These are phyloP conservation scores for Xylaria bambusicola DNA, from an alignment of 495 filamentous ascomycete genomes.

Conservation along the genomic window DNA sequence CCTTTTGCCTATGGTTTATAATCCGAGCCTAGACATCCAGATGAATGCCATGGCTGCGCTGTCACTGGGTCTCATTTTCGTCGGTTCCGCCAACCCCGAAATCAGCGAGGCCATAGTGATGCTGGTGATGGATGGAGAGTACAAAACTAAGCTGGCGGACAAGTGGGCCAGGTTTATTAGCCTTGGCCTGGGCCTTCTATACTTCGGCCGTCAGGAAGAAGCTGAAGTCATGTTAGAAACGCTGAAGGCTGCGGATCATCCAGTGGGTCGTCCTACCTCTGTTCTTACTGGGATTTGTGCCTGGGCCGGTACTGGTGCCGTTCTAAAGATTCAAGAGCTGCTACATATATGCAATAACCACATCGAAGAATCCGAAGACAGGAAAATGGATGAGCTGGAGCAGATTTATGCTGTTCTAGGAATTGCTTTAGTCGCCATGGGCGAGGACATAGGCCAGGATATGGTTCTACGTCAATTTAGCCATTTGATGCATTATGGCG, in stretches of 20 bases:
- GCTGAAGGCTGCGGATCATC: constrained; percentile 91
- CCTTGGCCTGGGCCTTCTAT: constrained; percentile 89
- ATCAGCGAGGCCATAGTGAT: constrained; percentile 86
- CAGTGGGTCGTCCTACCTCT: constrained; percentile 86
- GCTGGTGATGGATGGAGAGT: constrained; percentile 88
- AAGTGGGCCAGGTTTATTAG: constrained; percentile 98
- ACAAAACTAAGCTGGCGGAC: constrained; percentile 83
- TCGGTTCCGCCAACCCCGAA: constrained; percentile 86
- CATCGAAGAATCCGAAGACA: constrained; percentile 85
- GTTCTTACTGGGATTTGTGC: constrained; percentile 94
- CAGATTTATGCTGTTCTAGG: constrained; percentile 96
- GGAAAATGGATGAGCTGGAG: constrained; percentile 89
- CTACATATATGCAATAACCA: constrained; percentile 97
- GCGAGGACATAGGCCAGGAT: constrained; percentile 96
- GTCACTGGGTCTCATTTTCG: constrained; percentile 85
- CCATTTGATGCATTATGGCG: constrained; percentile 99
- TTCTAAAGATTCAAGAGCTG: constrained; percentile 93
- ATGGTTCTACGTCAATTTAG: constrained; percentile 98
- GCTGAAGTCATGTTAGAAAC: constrained; percentile 95
- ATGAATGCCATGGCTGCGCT: constrained; percentile 95
- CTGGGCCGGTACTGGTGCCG: constrained; percentile 95
- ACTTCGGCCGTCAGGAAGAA: constrained; percentile 95
- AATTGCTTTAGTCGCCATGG: constrained; percentile 93
- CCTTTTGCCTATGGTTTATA: constrained; percentile 82
- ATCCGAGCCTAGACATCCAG: constrained; percentile 85